A percentile compares a stretch with the other conserved stretches of the same genome.
These are phyloP conservation scores for Teratosphaeria pseudoeucalypti DNA, from an alignment of 2,329 filamentous ascomycete genomes.

Conservation along the genomic window DNA sequence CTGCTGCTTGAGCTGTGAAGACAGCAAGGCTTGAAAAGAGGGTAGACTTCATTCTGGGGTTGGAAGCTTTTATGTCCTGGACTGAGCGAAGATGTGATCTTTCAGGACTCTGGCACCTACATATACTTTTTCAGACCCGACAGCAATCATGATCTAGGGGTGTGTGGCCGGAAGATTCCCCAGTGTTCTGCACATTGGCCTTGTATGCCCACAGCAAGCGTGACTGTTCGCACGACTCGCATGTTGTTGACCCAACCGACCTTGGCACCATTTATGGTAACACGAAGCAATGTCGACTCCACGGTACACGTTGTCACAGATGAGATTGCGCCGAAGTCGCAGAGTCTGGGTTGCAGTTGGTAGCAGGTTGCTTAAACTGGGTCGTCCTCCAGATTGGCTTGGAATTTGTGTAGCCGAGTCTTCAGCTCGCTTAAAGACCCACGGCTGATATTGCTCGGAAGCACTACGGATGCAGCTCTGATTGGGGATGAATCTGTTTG, in stretches of 20 bases:
- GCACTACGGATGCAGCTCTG: not conserved
- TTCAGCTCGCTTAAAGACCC: not conserved
- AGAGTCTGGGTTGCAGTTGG: not conserved
- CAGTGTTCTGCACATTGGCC: not conserved
- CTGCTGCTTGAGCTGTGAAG: constrained; percentile 1
- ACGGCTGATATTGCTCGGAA: not conserved
- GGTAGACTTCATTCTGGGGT: not conserved
- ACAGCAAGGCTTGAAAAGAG: not conserved
- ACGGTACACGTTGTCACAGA: not conserved
- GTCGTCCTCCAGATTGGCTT: not conserved
- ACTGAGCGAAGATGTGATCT: not conserved
- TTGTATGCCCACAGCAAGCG: not conserved
- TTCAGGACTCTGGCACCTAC: not conserved
- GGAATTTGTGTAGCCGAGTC: not conserved
- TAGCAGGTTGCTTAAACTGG: not conserved
- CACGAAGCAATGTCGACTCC: not conserved
- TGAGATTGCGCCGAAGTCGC: not conserved
- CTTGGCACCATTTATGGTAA: not conserved
- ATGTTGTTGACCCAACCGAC: not conserved
- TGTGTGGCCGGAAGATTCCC: not conserved
- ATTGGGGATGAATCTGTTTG: not conserved
- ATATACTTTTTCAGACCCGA: not conserved
- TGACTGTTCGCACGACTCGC: not conserved
- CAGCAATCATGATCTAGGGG: not conserved
- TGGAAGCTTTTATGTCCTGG: not conserved